Percentiles rank a stretch among this genome's conserved stretches.
Evolutionary conservation across 176 grass and related monocot species (phyloP).

Genomic region (Puccinellia tenuiflora): DNA sequence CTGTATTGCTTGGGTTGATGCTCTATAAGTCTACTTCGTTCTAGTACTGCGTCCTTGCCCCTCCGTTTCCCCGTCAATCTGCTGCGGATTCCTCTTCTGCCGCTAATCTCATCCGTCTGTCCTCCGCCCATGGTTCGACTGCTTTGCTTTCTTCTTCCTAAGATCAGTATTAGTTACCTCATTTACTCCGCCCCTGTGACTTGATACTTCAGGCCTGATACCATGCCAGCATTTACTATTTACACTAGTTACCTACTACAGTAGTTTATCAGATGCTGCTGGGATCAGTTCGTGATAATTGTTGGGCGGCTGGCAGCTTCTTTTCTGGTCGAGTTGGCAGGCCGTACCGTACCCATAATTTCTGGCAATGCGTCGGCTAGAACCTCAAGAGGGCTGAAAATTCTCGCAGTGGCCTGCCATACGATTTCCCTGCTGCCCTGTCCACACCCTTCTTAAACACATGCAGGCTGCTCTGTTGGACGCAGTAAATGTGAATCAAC

Average conservation of each 20-base stretch:
- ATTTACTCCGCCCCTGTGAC: too few species aligned
- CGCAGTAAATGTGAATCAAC: not conserved
- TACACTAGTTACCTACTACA: too few species aligned
- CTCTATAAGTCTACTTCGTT: not conserved
- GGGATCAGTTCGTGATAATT: not conserved
- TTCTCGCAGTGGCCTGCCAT: not conserved
- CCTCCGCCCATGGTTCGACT: not conserved
- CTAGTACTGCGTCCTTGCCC: not conserved
- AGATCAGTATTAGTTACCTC: not conserved
- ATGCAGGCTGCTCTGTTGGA: not conserved
- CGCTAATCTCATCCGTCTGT: not conserved
- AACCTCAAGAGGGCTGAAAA: not conserved
- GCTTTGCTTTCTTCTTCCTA: not conserved
- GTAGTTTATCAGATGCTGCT: not conserved
- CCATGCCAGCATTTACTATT: too few species aligned
- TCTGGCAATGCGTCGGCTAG: not conserved
- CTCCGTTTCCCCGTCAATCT: not conserved
- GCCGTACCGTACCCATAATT: not conserved
- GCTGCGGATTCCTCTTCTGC: not conserved
- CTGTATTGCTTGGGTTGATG: not conserved
- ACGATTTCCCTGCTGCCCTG: not conserved
- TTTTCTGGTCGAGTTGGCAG: not conserved
- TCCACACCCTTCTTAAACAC: constrained; percentile 4
- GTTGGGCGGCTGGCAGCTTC: not conserved
- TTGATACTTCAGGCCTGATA: too few species aligned